These are phyloP conservation scores for Debaryomycetaceae sp. DNA, from an alignment of 1,139 yeast genomes.

Conservation along the genomic window DNA sequence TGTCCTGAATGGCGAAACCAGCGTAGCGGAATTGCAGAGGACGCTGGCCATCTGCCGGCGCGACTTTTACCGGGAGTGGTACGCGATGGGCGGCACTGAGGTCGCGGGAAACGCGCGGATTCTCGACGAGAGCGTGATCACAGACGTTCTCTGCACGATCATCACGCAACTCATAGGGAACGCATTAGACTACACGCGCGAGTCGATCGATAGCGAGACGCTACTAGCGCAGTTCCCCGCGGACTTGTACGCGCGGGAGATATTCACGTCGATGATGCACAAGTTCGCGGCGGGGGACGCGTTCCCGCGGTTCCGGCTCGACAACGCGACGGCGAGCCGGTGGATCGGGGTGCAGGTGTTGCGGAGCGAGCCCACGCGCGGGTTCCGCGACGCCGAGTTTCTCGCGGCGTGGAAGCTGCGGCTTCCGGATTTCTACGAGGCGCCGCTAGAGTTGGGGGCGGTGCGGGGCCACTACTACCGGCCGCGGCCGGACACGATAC, in stretches of 20 bases:
- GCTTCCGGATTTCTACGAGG: slow-evolving; percentile 54
- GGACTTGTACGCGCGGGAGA: slow-evolving; percentile 12
- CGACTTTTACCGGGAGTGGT: slow-evolving; percentile 49
- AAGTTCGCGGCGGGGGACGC: slow-evolving; percentile 20
- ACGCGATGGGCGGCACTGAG: slow-evolving; percentile 45
- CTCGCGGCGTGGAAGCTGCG: slow-evolving; percentile 52
- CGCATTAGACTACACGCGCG: slow-evolving; percentile 15
- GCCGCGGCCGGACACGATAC: slow-evolving; percentile 34
- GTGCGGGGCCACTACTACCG: slow-evolving; percentile 46
- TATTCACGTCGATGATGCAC: slow-evolving; percentile 35
- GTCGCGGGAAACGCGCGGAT: slow-evolving; percentile 23
- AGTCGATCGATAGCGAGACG: slow-evolving; percentile 12
- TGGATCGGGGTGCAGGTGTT: slow-evolving; percentile 57
- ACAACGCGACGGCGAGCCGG: slow-evolving; percentile 30
- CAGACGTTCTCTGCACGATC: slow-evolving; percentile 27
- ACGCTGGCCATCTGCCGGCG: slow-evolving; percentile 44
- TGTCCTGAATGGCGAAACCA: slow-evolving; percentile 1
- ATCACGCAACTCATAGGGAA: slow-evolving; percentile 42
- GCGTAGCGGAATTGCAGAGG: slow-evolving; percentile 29
- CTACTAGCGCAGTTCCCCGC: slow-evolving; percentile 10
- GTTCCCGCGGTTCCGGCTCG: slow-evolving; percentile 18
- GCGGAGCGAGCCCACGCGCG: slow-evolving; percentile 16
- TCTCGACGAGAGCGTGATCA: slow-evolving; percentile 13
- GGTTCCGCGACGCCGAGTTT: slow-evolving; percentile 35
- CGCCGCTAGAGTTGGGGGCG: slow-evolving; percentile 40